phyloP scores from a whole-genome alignment of 768 basidiomycete species.

The Lepiota brunneoincarnata region DNA sequence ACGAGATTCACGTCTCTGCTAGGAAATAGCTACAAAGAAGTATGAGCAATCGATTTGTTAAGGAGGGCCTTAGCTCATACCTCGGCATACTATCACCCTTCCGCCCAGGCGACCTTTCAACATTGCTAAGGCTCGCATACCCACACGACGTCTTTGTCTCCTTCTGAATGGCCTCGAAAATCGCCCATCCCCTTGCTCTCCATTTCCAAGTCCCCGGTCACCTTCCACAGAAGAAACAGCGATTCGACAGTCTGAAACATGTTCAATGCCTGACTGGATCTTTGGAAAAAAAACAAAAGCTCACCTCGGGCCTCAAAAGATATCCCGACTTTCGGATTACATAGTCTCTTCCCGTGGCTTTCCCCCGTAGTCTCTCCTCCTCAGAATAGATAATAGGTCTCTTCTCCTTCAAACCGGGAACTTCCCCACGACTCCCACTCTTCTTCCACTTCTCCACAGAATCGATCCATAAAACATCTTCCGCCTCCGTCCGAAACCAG shows the following conservation, averaged over 20 bases:
- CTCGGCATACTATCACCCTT: constrained; percentile 71
- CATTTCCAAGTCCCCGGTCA: constrained; percentile 66
- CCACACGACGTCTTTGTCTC: constrained; percentile 56
- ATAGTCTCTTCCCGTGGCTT: constrained; percentile 50
- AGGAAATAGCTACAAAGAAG: constrained; percentile 40
- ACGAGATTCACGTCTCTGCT: constrained; percentile 40
- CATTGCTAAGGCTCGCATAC: constrained; percentile 57
- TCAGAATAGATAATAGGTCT: constrained; percentile 36
- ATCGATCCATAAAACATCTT: constrained; percentile 43
- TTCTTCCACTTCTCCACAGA: constrained; percentile 46
- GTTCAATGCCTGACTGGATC: background rate
- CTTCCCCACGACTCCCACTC: constrained; percentile 40
- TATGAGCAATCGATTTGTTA: background rate
- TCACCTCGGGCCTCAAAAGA: constrained; percentile 69
- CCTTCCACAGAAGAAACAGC: constrained; percentile 67
- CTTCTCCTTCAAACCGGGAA: constrained; percentile 52
- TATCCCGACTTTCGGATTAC: constrained; percentile 41
- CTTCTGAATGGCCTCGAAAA: constrained; percentile 65
- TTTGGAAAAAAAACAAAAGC: constrained; percentile 17
- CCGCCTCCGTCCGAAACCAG: constrained; percentile 11
- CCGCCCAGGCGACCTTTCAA: constrained; percentile 37
- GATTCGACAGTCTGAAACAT: constrained; percentile 63
- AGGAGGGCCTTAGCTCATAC: constrained; percentile 30
- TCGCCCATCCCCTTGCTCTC: constrained; percentile 69
- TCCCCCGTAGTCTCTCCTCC: constrained; percentile 21